phyloP scores from a whole-genome alignment of 495 filamentous ascomycete species.

The Aspergillus haitiensis region DNA sequence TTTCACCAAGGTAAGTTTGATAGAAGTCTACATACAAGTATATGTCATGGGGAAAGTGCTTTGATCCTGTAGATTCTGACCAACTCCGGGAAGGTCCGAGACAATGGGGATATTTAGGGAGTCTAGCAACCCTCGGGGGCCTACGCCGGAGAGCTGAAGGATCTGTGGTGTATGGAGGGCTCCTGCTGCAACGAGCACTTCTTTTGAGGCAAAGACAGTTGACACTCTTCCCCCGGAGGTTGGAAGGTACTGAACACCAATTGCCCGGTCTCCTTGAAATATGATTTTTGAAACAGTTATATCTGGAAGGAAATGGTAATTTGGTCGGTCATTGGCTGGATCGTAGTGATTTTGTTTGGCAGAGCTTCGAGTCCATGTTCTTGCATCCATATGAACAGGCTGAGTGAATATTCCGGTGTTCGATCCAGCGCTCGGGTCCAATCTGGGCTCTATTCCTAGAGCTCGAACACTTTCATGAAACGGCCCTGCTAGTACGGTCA shows the following conservation, averaged over 20 bases:
- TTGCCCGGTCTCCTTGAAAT: slow-evolving; percentile 1
- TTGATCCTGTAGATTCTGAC: slow-evolving; percentile 1
- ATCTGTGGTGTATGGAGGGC: background rate
- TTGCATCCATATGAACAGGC: background rate
- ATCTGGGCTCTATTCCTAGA: slow-evolving; percentile 1
- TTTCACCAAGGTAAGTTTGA: background rate
- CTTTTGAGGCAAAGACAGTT: background rate
- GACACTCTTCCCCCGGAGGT: background rate
- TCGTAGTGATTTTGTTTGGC: slow-evolving; percentile 7
- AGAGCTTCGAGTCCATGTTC: slow-evolving; percentile 3
- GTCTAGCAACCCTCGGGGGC: background rate
- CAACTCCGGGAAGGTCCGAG: background rate
- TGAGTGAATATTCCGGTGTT: slow-evolving; percentile 2
- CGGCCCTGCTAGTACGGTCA: background rate
- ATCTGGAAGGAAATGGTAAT: slow-evolving; percentile 2
- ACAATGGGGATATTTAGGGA: background rate
- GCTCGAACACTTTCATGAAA: background rate
- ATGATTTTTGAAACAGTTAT: background rate
- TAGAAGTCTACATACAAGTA: background rate
- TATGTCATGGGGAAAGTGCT: background rate
- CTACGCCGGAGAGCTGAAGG: slow-evolving; percentile 3
- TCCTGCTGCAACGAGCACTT: slow-evolving; percentile 2
- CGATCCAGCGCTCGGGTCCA: background rate
- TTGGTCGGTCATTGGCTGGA: background rate
- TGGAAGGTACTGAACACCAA: slow-evolving; percentile 9